Evolutionary conservation across 2,329 filamentous ascomycete species (phyloP).

Genomic region (Hypomyces rosellus): DNA sequence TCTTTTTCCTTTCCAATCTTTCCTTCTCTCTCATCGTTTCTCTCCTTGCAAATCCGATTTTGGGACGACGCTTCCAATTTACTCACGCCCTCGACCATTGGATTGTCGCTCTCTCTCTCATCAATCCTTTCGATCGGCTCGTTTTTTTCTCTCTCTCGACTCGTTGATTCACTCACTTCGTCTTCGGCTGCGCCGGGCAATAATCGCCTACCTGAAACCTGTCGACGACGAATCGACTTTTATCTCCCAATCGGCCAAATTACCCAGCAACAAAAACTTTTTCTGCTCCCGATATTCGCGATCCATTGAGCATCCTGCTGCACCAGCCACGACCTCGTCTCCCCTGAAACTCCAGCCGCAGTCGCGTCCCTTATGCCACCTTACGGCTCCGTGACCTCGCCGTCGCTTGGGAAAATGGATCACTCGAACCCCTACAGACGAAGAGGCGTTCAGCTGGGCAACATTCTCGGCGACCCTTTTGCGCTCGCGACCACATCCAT

Average conservation of each 20-base stretch:
- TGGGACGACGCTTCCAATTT: no score
- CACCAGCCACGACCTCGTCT: not conserved
- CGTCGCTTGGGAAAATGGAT: constrained; percentile 78
- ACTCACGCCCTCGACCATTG: no score
- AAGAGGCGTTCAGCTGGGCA: constrained; percentile 67
- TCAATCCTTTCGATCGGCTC: no score
- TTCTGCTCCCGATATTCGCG: not conserved
- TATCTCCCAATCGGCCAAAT: no score
- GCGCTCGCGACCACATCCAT: constrained; percentile 92
- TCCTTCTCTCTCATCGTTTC: no score
- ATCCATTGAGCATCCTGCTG: not conserved
- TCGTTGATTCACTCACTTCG: no score
- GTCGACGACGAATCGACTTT: no score
- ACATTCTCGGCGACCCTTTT: constrained; percentile 94
- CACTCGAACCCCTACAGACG: constrained; percentile 54
- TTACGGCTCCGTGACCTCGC: constrained; percentile 67
- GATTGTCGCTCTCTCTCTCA: no score
- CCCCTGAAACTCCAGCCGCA: not conserved
- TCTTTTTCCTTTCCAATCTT: no score
- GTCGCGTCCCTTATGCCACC: constrained; percentile 58
- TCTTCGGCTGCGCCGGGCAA: constrained; percentile 11
- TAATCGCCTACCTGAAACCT: not conserved
- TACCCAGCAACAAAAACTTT: constrained; percentile 6
- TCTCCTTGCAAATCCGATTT: no score
- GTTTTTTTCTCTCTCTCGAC: no score